phyloP scores from a whole-genome alignment of 768 basidiomycete genomes.

The Rubroboletus satanas region DNA sequence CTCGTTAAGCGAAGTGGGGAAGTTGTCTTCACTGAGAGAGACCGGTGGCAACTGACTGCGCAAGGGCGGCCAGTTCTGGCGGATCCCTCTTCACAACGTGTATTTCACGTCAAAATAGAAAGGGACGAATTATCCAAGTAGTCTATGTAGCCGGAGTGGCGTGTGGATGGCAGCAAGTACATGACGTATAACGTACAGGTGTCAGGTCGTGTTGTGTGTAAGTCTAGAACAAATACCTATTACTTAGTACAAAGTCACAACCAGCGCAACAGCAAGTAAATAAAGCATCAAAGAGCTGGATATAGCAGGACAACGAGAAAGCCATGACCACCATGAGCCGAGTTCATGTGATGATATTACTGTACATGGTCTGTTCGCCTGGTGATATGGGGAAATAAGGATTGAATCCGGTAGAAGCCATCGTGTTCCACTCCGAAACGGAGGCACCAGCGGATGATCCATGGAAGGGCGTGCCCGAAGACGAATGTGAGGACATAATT shows the following conservation, averaged over 20 bases:
- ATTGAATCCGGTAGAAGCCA: conserved; percentile 55
- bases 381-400: conserved; percentile 62
- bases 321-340: not conserved
- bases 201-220: conserved; percentile 17
- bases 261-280: conserved; percentile 31
- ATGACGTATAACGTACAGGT: conserved; percentile 33
- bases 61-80: conserved; percentile 39
- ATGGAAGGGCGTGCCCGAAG: conserved; percentile 41
- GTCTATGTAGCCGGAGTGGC: conserved; percentile 18
- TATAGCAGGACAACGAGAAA: conserved; percentile 1
- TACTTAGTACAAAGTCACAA: conserved; percentile 26
- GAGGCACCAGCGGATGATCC: conserved; percentile 44
- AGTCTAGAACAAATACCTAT: conserved; percentile 30
- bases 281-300: conserved; percentile 15
- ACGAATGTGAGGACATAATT: conserved; percentile 44
- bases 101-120: conserved; percentile 45
- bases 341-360: conserved; percentile 52
- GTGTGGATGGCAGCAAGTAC: conserved; percentile 24
- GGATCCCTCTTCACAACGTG: conserved; percentile 44
- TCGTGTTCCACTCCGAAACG: conserved; percentile 59
- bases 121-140: conserved; percentile 14
- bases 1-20: conserved; percentile 58
- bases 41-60: conserved; percentile 51
- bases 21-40: conserved; percentile 68
- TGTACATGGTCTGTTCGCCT: conserved; percentile 55